A percentile compares a stretch with the other conserved stretches of the same genome.
These are phyloP conservation scores for Lotus japonicus DNA, from an alignment of 306 rosid species.

Conservation along the genomic window DNA sequence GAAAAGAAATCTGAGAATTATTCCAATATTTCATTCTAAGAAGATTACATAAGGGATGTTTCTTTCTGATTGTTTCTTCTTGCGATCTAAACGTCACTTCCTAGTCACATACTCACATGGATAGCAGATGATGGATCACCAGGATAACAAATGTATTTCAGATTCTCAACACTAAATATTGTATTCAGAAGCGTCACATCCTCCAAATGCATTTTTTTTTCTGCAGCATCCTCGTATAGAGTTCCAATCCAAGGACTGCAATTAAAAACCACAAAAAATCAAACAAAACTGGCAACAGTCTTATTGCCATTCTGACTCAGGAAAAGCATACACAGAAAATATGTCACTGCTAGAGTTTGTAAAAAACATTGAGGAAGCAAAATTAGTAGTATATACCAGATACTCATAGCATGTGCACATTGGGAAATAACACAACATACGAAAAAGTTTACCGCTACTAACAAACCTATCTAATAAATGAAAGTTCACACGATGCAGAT, in stretches of 20 bases:
- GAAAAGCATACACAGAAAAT: constrained; percentile 14
- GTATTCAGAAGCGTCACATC: constrained; percentile 87
- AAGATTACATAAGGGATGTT: too few relatives aligned
- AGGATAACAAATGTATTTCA: constrained; percentile 79
- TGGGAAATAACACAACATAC: too few relatives aligned
- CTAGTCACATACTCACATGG: constrained; percentile 79
- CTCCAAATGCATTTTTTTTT: constrained; percentile 82
- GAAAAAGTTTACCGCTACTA: too few relatives aligned
- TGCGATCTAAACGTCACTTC: constrained; percentile 77
- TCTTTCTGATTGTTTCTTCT: constrained; percentile 80
- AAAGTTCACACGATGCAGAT: too few relatives aligned
- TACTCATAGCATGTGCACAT: too few relatives aligned
- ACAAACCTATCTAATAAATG: too few relatives aligned
- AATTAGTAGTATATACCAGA: too few relatives aligned
- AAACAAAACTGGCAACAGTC: constrained; percentile 1
- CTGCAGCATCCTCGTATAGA: constrained; percentile 71
- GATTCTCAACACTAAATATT: constrained; percentile 69
- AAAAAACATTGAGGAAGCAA: constrained; percentile 2
- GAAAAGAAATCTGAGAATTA: too few relatives aligned
- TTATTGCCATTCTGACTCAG: background rate
- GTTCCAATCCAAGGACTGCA: constrained; percentile 76
- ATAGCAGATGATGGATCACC: constrained; percentile 72
- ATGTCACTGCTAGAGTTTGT: background rate
- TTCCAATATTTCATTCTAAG: too few relatives aligned
- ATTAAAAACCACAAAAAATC: constrained; percentile 24